Evolutionary conservation across 1,284 basidiomycete species (phyloP), one percentile per base, ranked within the genome.

Genomic region (Naganishia liquefaciens): DNA sequence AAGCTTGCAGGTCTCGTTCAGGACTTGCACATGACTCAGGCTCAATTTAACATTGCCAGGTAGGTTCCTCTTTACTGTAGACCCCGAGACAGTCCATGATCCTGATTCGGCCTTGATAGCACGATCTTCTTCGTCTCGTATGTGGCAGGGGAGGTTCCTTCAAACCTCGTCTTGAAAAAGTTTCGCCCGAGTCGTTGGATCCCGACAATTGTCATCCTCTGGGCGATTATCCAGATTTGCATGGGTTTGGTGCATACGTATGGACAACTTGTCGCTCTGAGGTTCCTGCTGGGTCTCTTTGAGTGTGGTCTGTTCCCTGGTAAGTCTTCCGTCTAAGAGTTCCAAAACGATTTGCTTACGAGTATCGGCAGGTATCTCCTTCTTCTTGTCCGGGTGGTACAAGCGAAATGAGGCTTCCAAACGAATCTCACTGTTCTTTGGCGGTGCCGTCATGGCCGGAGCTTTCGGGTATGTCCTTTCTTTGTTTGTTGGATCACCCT

Each of bases 401-500:
- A 74, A 68, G 62, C 72, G 78, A 54, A 71, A 70, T 46, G 79
- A 80, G 68, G 71, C 73, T 11, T 72, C 74, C 53, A 75, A 77
- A 44, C 74, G 80, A 1, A 77, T 78, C 46, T 72, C 79, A 15
- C 69, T 82, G 51, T 81, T 82, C 75, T 82, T 82, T 67, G 77
- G 75, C 4, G 76, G 79, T 5, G 81, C 80, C 0, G 81, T 81
- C 0, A 68, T 81, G 5, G 76, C 78, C 1, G 81, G 80, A 5
- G 73, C 71, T 0, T 74, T 74, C 25, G 49, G 42, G 42, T 63
- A 37, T 19, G 52, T 28, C 23, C 23, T 13, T 21, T 7, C 7
- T 27, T 5, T 28, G 25, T 6, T 0, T 17, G 11, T 1, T 25
- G 5, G 44, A 47, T 15, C 13, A 27, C 21, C 13, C 21, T 17